Evolutionary conservation across 139 green algal species (phyloP).

Genomic region (Picochlorum sp.): DNA sequence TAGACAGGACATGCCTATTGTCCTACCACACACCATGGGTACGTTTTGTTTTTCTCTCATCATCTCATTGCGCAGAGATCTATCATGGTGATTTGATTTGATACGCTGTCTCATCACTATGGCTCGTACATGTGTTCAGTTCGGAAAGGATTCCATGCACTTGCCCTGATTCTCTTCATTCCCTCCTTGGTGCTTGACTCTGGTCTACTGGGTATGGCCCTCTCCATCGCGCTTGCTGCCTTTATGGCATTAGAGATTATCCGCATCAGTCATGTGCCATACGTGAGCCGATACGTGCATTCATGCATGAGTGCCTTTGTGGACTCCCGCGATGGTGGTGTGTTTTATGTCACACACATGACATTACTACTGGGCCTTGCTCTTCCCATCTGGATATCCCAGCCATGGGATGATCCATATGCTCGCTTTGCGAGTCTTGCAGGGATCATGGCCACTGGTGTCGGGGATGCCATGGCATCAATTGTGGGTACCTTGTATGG

Average conservation of each 20-base stretch:
- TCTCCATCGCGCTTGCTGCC: slow-evolving; percentile 40
- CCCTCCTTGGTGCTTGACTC: slow-evolving; percentile 51
- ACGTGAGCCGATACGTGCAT: slow-evolving; percentile 26
- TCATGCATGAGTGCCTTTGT: slow-evolving; percentile 61
- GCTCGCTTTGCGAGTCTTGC: slow-evolving; percentile 14
- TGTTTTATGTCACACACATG: slow-evolving; percentile 66
- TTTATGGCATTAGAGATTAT: slow-evolving; percentile 43
- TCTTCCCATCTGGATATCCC: slow-evolving; percentile 52
- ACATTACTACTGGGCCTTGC: slow-evolving; percentile 68
- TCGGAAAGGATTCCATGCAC: slow-evolving; percentile 71
- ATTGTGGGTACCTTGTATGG: slow-evolving; percentile 40
- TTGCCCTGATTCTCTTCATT: slow-evolving; percentile 62
- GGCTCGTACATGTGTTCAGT: slow-evolving; percentile 6
- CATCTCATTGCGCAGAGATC: no score
- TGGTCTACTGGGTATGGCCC: slow-evolving; percentile 47
- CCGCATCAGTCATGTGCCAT: slow-evolving; percentile 23
- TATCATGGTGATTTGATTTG: no score
- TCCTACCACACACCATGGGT: no score
- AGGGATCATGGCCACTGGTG: slow-evolving; percentile 41
- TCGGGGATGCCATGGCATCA: slow-evolving; percentile 39
- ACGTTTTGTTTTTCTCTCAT: no score
- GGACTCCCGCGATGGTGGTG: slow-evolving; percentile 50
- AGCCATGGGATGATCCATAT: not conserved
- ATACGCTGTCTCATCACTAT: no score
- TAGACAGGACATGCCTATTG: not conserved